phyloP scores from a whole-genome alignment of 345 rosid species.

The Cardiospermum halicacabum region DNA sequence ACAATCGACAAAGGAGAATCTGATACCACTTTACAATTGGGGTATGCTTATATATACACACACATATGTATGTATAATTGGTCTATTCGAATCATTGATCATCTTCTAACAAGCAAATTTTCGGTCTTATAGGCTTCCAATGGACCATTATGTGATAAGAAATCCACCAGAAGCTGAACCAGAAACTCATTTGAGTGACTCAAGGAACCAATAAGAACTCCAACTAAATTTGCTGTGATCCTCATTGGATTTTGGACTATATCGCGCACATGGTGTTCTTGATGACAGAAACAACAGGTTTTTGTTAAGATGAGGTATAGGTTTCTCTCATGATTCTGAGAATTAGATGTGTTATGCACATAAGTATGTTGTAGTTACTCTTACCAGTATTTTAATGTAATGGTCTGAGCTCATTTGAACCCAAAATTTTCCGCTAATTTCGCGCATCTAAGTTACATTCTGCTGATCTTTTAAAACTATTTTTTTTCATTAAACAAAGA shows the following conservation, averaged over 20 bases:
- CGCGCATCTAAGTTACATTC: too few relatives aligned
- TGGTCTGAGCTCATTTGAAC: conserved; percentile 6
- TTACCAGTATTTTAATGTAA: conserved; percentile 7
- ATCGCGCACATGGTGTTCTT: conserved; percentile 7
- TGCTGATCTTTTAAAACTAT: too few relatives aligned
- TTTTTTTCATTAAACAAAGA: neutral
- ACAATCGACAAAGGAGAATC: conserved; percentile 57
- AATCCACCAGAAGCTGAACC: conserved; percentile 42
- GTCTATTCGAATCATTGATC: neutral
- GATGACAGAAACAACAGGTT: conserved; percentile 16
- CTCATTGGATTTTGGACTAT: conserved; percentile 3
- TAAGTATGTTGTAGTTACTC: conserved; percentile 6
- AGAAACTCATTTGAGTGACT: conserved; percentile 47
- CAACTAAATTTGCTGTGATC: conserved; percentile 30
- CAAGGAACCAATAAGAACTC: conserved; percentile 29
- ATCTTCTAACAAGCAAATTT: neutral
- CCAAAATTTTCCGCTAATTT: neutral
- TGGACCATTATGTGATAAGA: conserved; percentile 43
- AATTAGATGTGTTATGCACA: neutral
- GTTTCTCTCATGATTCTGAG: conserved; percentile 18
- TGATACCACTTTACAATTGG: conserved; percentile 78
- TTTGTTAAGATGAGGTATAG: conserved; percentile 26
- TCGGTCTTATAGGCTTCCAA: conserved; percentile 50
- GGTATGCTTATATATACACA: too few relatives aligned
- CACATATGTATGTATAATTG: too few relatives aligned